Base-by-base conservation (phyloP, 768 basidiomycete species). In the Leucocoprinus leucothites region DNA sequence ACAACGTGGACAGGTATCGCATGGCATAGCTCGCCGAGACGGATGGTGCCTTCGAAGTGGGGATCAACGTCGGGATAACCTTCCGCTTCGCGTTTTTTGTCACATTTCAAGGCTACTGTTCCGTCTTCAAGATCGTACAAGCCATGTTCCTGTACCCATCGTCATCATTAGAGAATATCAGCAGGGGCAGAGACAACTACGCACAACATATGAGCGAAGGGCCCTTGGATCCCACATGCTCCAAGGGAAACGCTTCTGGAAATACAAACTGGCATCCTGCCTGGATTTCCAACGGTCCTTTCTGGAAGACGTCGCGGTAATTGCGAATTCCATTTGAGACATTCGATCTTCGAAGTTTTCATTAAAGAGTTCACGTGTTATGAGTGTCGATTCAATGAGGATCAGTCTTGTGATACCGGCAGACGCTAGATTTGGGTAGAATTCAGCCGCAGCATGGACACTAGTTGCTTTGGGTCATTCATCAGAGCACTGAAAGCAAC, bases 231-330 rank as follows among this genome's bases (percentile, higher is more conserved):
- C 76, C 77, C 78, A 82, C 6, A 58, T 59, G 34, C 64, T 72
- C 78, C 79, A 82, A 0, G 80, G 80, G 43, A 68, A 60, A 9
- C 75, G 69, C 42, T 72, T 71, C n/a, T 57, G 64, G 45, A 80
- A 74, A 64, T 76, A 80, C 26, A 58, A 48, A 14, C 69, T 69
- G 1, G 80, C 82, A 14, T 71, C 70, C 24, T 74, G 69, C 24
- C 67, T 65, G 14, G 70, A 74, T 1, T 59, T 52, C 80, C 80
- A 83, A 2, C 59, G 63, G 51, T 74, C 66, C 9, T 72, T 68
- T 16, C 79, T 72, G 1, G 60, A 51, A 16, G 65, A 65, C n/a
- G 72, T 73, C 7, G 71, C 69, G 1, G 62, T 60, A 7, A 76
- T 69, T 21, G 68, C 68, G 44, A 71, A 71, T 31, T 72, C 66